Conservation (phyloP, 805 yeast genomes). For the Clavispora carvajalis region DNA sequence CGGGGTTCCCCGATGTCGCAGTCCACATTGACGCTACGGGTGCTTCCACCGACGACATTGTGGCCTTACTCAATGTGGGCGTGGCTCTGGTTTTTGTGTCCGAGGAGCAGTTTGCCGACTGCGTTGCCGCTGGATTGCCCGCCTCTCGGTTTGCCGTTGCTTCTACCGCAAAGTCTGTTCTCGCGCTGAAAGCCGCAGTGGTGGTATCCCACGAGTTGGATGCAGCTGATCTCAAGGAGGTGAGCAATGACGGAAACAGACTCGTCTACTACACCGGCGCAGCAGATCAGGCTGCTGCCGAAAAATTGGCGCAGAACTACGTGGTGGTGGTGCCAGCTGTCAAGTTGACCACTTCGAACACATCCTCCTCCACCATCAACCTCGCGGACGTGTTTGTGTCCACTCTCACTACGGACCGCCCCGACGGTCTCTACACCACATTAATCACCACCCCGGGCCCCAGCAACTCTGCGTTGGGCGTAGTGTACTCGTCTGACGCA, state of each 20-base stretch:
- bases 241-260: slow-evolving; percentile 25
- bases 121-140: slow-evolving; percentile 12
- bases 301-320: slow-evolving; percentile 29
- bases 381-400: slow-evolving; percentile 44
- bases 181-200: slow-evolving; percentile 17
- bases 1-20: slow-evolving; percentile 27
- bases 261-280: slow-evolving; percentile 19
- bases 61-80: slow-evolving; percentile 56
- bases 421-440: slow-evolving; percentile 81
- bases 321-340: slow-evolving; percentile 27
- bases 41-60: slow-evolving; percentile 34
- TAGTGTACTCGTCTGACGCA: slow-evolving; percentile 83
- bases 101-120: slow-evolving; percentile 7
- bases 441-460: slow-evolving; percentile 69
- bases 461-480: slow-evolving; percentile 55
- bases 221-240: slow-evolving; percentile 13
- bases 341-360: slow-evolving; percentile 24
- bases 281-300: slow-evolving; percentile 20
- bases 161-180: slow-evolving; percentile 5
- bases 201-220: slow-evolving; percentile 16
- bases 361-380: slow-evolving; percentile 22
- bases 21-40: slow-evolving; percentile 28
- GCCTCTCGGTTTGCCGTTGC: slow-evolving; percentile 14
- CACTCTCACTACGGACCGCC: slow-evolving; percentile 70
- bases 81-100: slow-evolving; percentile 42